Evolutionary conservation across 2,329 filamentous ascomycete genomes (phyloP).

Genomic region (Penicillium frequentans): DNA sequence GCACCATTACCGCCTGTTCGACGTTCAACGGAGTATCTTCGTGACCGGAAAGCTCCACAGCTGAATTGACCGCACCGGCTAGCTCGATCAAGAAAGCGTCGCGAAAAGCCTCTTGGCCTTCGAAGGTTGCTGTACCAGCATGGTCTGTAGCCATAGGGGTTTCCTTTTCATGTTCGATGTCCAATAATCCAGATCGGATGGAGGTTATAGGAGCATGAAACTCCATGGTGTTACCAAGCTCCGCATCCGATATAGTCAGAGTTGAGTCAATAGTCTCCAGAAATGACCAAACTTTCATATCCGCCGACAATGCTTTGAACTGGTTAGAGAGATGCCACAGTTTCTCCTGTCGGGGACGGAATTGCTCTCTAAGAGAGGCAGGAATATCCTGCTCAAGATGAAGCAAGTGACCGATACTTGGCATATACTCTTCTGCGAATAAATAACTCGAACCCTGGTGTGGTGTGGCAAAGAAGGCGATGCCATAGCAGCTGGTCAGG

Average conservation of each 20-base stretch:
- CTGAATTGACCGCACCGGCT: conserved; percentile 15
- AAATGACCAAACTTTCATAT: conserved; percentile 63
- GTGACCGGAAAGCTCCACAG: conserved; percentile 26
- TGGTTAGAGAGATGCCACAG: conserved; percentile 53
- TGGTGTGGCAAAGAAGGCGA: conserved; percentile 62
- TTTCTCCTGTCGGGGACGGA: conserved; percentile 53
- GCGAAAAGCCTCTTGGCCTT: conserved; percentile 29
- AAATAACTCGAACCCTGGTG: conserved; percentile 65
- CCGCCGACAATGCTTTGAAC: conserved; percentile 58
- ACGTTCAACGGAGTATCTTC: conserved; percentile 51
- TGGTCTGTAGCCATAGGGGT: conserved; percentile 33
- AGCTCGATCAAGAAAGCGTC: conserved; percentile 27
- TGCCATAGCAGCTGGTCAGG: conserved; percentile 59
- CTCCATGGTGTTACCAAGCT: conserved; percentile 48
- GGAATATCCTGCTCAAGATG: conserved; percentile 55
- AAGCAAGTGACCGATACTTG: conserved; percentile 56
- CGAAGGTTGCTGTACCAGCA: conserved; percentile 31
- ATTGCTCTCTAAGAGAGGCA: conserved; percentile 49
- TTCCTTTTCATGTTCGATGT: conserved; percentile 35
- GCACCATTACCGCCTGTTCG: conserved; percentile 56
- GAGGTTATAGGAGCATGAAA: conserved; percentile 62
- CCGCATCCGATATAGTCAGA: conserved; percentile 45
- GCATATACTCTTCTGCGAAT: conserved; percentile 57
- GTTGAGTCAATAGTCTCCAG: conserved; percentile 64
- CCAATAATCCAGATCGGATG: conserved; percentile 35